Base-by-base conservation (phyloP, 192 early-diverging fungal species). In the Gamsiella multidivaricata region DNA sequence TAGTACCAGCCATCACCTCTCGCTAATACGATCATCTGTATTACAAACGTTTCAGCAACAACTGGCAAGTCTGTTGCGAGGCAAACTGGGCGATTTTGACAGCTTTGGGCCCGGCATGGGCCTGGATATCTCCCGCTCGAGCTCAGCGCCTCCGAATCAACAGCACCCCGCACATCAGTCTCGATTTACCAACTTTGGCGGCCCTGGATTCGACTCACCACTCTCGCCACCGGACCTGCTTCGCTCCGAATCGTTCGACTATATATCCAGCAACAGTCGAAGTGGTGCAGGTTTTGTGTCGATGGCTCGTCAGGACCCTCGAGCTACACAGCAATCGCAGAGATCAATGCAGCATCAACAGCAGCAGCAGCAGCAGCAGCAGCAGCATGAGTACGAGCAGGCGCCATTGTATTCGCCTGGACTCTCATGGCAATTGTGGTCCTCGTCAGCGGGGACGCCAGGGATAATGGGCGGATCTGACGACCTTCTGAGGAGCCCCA, bases 131-230 rank as follows among this genome's bases (percentile, higher is more conserved):
- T 90, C 70, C 80, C 83, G 92, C 34, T 89, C 91, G 20, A 90
- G 75, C 59, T 89, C 87, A 59, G 93, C 93, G 7, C 93, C 93
- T 36, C 93, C 93, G 34, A 82, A 90, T n/a, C 90, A 89, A 67
- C 78, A 86, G 23, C 42, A 86, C 47, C 69, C 41, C 46, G 7
- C 55, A 41, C 47, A 60, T 10, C 54, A 56, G 54, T 17, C 18
- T 9, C 85, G 81, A 52, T 61, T 76, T 54, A 43, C 55, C 41
- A 49, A 58, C 45, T 69, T 69, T 60, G 59, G 83, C 17, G 47
- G 61, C 50, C 18, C 80, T 29, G 65, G 72, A 65, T 47, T 69
- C 34, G 64, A 79, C 33, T 66, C 56, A 23, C 59, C 67, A 23
- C 53, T 73, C 20, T 60, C 79, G 54, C 50, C 72, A 2, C 85